Base-by-base conservation (phyloP, 164 flowering plant genomes). In the Kalanchoe fedtschenkoi region DNA sequence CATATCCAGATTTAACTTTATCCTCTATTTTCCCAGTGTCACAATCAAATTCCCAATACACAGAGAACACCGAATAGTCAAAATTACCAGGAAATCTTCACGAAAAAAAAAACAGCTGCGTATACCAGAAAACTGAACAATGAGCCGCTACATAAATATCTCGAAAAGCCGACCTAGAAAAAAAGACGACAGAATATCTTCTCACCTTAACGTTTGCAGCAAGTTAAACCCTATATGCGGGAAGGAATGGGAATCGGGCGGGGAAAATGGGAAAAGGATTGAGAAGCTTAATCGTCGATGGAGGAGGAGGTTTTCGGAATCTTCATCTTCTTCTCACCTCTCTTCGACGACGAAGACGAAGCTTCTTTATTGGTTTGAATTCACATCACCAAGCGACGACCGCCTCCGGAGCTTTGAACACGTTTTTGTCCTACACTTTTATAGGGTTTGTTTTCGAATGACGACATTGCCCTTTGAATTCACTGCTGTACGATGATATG, bases 151-250 rank as follows among this genome's bases (percentile, higher is more conserved):
- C 24, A 24, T 10, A 11, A 13, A 51, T 17, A 44, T 2, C 0
- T 37, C 39, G 11, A 3, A 44, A 8, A 19, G 26, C 2, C 28
- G 24, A 14, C 21, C 14, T 51, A 51, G 11, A 15, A 28, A 13
- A 17, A 51, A 51, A 24, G 22, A 15, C 24, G 14, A 29, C 4
- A 29, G 17, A n/a, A 26, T 26, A 51, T n/a, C n/a, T n/a, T 11
- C 32, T 13, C 32, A 51, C 56, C 56, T 51, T 51, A 26, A 32
- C 56, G 56, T 26, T 26, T 4, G 56, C 32, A 5, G 56, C 56
- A 51, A 24, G 56, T 24, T 51, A 26, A 51, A 26, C 56, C 32
- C 56, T 51, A 47, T 15, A 51, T 51, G 56, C 56, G 32, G 16
- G 56, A 5, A 1, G 4, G 26, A 8, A 51, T 26, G 32, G 56